Percentiles rank a stretch among this genome's conserved stretches.
Evolutionary conservation across 2,329 filamentous ascomycete genomes (phyloP).

Genomic region (Rutstroemia sp.): DNA sequence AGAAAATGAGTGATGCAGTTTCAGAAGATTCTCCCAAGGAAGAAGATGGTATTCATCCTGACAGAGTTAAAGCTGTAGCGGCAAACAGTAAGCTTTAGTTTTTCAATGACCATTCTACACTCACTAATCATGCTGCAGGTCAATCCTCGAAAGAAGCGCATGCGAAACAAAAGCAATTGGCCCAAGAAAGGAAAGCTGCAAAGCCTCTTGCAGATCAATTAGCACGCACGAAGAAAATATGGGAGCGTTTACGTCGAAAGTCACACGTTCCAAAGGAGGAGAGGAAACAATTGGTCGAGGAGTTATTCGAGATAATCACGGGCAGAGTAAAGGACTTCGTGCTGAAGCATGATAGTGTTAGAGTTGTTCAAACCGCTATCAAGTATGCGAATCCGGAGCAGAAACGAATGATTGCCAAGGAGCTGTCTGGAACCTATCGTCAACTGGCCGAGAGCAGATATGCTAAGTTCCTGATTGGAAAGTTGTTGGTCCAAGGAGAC

Average conservation of each 20-base stretch:
- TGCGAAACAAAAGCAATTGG: slow-evolving; percentile 83
- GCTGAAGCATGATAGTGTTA: slow-evolving; percentile 96
- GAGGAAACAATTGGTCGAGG: slow-evolving; percentile 75
- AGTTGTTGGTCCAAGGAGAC: slow-evolving; percentile 89
- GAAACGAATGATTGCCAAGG: slow-evolving; percentile 75
- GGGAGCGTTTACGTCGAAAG: slow-evolving; percentile 88
- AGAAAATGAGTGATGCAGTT: slow-evolving; percentile 18
- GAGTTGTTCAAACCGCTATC: slow-evolving; percentile 91
- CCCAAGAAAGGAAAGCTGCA: slow-evolving; percentile 79
- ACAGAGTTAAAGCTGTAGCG: slow-evolving; percentile 28
- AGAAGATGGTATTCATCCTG: slow-evolving; percentile 30
- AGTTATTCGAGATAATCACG: slow-evolving; percentile 87
- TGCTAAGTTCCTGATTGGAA: slow-evolving; percentile 94
- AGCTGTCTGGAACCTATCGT: slow-evolving; percentile 78
- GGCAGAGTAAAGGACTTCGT: slow-evolving; percentile 92
- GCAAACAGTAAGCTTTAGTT: slow-evolving; percentile 20
- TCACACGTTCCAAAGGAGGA: slow-evolving; percentile 89
- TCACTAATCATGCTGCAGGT: slow-evolving; percentile 33
- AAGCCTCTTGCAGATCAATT: slow-evolving; percentile 92
- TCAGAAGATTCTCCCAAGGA: slow-evolving; percentile 31
- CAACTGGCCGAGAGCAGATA: slow-evolving; percentile 90
- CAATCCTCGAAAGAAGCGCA: slow-evolving; percentile 79
- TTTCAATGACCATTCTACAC: slow-evolving; percentile 24
- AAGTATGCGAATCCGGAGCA: slow-evolving; percentile 89
- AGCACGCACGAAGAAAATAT: slow-evolving; percentile 87